Conservation (phyloP, 345 rosid genomes). For the Citrus sp. region DNA sequence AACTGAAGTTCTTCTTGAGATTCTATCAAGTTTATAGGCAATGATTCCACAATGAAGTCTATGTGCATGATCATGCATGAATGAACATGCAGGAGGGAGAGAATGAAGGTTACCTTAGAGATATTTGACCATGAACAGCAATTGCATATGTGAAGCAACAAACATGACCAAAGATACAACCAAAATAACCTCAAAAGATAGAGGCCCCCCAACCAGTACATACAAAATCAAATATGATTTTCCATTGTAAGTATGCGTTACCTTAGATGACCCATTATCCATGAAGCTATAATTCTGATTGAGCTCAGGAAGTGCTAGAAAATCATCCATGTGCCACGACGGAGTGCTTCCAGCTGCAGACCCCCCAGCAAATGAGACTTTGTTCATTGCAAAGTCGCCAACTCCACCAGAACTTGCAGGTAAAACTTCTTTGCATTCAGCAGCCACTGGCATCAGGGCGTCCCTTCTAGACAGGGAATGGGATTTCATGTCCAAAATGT, state of each 20-base stretch:
- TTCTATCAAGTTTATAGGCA: not conserved
- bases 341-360: conserved; percentile 57
- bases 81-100: not conserved
- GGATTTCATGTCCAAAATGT: conserved; percentile 39
- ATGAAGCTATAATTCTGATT: conserved; percentile 58
- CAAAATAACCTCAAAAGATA: not conserved
- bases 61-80: not conserved
- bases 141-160: conserved; percentile 3
- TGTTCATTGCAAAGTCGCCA: conserved; percentile 22
- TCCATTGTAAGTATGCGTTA: conserved; percentile 19
- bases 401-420: conserved; percentile 31
- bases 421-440: conserved; percentile 30
- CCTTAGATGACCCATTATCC: conserved; percentile 87
- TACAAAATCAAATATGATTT: not conserved
- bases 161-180: not conserved
- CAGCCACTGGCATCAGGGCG: conserved; percentile 21
- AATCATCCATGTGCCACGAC: conserved; percentile 81
- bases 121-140: not conserved
- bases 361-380: conserved; percentile 63
- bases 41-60: not conserved
- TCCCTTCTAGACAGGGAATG: conserved; percentile 32
- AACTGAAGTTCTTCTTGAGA: not conserved
- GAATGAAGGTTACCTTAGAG: no score
- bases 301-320: conserved; percentile 60
- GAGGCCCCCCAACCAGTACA: not conserved